phyloP scores from a whole-genome alignment of 495 filamentous ascomycete genomes.

The Bombardia bombarda region DNA sequence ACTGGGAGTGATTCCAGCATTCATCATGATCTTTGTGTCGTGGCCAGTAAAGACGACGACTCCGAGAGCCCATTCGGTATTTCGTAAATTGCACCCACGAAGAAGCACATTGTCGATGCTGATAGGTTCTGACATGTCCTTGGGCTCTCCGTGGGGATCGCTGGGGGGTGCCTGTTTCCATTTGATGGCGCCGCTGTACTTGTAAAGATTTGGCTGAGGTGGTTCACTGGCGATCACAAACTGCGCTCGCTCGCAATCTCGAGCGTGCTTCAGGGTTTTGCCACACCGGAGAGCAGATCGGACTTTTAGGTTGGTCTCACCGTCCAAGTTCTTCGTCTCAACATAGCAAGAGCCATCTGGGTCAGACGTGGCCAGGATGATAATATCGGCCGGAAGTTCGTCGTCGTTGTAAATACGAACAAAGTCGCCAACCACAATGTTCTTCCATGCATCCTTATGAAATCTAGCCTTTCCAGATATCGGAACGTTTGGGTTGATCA shows the following conservation, averaged over 20 bases:
- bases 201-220: slow-evolving; percentile 88
- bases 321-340: slow-evolving; percentile 96
- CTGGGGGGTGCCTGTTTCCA: slow-evolving; percentile 71
- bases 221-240: slow-evolving; percentile 88
- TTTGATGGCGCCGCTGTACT: slow-evolving; percentile 79
- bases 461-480: slow-evolving; percentile 55
- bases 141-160: slow-evolving; percentile 47
- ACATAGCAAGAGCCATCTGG: slow-evolving; percentile 93
- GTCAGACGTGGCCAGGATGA: slow-evolving; percentile 94
- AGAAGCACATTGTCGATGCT: slow-evolving; percentile 91
- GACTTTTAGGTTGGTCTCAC: slow-evolving; percentile 96
- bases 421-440: slow-evolving; percentile 90
- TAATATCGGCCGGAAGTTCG: slow-evolving; percentile 88
- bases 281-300: slow-evolving; percentile 84
- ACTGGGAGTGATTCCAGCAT: slow-evolving; percentile 91
- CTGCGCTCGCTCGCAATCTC: slow-evolving; percentile 79
- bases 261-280: slow-evolving; percentile 75
- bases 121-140: slow-evolving; percentile 84
- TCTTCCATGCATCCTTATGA: slow-evolving; percentile 93
- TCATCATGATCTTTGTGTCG: slow-evolving; percentile 99
- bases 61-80: slow-evolving; percentile 94
- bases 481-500: slow-evolving; percentile 40
- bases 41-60: slow-evolving; percentile 95
- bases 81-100: slow-evolving; percentile 85
- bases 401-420: slow-evolving; percentile 95